Base-by-base conservation (phyloP, 2,329 filamentous ascomycete species). In the Xylariaceae sp. region DNA sequence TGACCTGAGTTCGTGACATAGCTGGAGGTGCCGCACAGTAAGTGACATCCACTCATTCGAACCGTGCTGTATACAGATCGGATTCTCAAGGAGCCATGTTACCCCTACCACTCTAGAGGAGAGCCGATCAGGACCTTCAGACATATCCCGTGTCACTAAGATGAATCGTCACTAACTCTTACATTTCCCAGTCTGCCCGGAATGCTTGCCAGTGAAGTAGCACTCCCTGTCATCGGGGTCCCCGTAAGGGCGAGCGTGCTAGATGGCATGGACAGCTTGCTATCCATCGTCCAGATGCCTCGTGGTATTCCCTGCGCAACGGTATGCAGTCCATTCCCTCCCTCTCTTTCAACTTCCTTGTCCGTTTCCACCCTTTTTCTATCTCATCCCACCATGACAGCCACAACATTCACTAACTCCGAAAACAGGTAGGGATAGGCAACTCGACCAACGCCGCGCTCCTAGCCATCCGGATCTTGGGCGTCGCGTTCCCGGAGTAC, bases 231-330 rank as follows among this genome's bases (percentile, higher is more conserved):
- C 2, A 89, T 91, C 54, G 88, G 88, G 4, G 84, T 91, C 0
- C 88, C 88, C 0, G 85, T 91, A 30, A 88, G 86, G 72, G 87
- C 85, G 0, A 88, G 84, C 26, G 80, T 83, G 27, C 71, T 90
- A 4, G 88, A 89, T 65, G 87, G 87, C 2, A 73, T 85, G 57
- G 88, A 91, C 67, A 86, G 81, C 58, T 71, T 91, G 52, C 73
- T 86, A 51, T 87, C 83, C 63, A 90, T 90, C 60, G 86, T 89
- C 3, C 86, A 90, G 67, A 90, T 91, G 87, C 88, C 87, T 4
- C 72, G 80, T 64, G 87, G 87, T 9, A 80, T 86, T 48, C 88
- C 88, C 7, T 84, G 86, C 11, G 87, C 87, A 4, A 90, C 87
- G 4, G 57, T 59, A 59, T 31, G 52, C 1, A 41, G 26, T 4